Evolutionary conservation across 2,329 filamentous ascomycete species (phyloP), one percentile per base, ranked within the genome.

Genomic region (Lanzia echinophila): DNA sequence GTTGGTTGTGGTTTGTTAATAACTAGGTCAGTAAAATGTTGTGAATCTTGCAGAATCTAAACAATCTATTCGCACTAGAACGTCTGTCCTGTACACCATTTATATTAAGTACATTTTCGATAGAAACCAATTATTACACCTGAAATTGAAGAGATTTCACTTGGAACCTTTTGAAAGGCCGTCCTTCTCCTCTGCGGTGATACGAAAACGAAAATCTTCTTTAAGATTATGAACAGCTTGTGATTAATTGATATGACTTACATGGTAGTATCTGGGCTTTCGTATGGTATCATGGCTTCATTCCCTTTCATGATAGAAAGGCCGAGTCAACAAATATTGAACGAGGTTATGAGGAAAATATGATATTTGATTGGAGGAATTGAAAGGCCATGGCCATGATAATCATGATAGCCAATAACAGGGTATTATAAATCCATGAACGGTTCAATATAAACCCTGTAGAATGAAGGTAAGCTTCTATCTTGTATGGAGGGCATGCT

Each of bases 171-270:
- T 13, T 12, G n/a, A n/a, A n/a, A n/a, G n/a, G n/a, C 19, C 12
- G 10, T 15, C 36, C 34, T 45, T 44, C 36, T 10, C 24, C 32
- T 19, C 31, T 22, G 32, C 11, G 17, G 32, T 45, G n/a, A 47
- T 52, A 52, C 50, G 50, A 47, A 38, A 32, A 47, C 42, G 49
- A 39, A 39, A 32, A 46, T 50, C 28, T 38, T 13, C 39, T 33
- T 34, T 24, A 19, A 46, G n/a, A 46, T 46, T 39, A 38, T 36
- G 41, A 38, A n/a, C 49, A 51, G 49, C 49, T 31, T 46, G 41
- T 46, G 39, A 36, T 51, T 51, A n/a, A 41, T 47, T 32, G 22
- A 39, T 19, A 19, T 42, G 8, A 19, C n/a, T 4, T 19, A 17
- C 19, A 47, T 22, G 31, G 49, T 51, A 12, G 41, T 38, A 38